Conservation (phyloP, 2,329 filamentous ascomycete species). For the Tympanopsis confertula region DNA sequence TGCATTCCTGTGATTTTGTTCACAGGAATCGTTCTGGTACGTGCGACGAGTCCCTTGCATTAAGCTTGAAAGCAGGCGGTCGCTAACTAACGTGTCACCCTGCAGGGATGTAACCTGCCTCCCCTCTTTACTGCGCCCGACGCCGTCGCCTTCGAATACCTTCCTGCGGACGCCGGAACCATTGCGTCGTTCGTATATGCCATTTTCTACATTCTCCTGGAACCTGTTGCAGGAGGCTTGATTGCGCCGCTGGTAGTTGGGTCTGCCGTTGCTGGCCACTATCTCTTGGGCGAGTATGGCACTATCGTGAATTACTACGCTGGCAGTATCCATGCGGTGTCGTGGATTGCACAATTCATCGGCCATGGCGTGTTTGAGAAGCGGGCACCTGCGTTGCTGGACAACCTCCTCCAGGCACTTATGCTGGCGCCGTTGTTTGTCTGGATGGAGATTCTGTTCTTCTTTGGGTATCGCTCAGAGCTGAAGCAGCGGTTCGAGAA, state of each 20-base stretch:
- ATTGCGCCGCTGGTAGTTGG: slow-evolving; percentile 43
- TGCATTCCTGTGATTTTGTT: slow-evolving; percentile 51
- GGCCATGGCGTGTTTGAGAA: slow-evolving; percentile 53
- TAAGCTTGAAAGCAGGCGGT: neutral
- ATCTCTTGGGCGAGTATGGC: slow-evolving; percentile 46
- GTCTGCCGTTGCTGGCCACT: slow-evolving; percentile 42
- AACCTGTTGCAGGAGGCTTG: slow-evolving; percentile 49
- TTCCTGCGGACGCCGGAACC: slow-evolving; percentile 48
- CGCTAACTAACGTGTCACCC: no score
- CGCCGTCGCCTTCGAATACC: slow-evolving; percentile 37
- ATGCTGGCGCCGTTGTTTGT: slow-evolving; percentile 57
- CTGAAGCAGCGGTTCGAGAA: slow-evolving; percentile 45
- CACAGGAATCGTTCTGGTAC: slow-evolving; percentile 46
- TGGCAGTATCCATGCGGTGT: slow-evolving; percentile 36
- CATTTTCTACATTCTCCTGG: slow-evolving; percentile 49
- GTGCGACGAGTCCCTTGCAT: slow-evolving; percentile 8
- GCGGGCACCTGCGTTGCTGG: slow-evolving; percentile 48
- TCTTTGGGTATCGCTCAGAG: slow-evolving; percentile 50
- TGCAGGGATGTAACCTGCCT: slow-evolving; percentile 41
- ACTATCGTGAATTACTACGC: slow-evolving; percentile 47
- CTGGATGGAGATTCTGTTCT: slow-evolving; percentile 57
- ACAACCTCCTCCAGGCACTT: slow-evolving; percentile 53
- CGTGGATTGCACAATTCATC: slow-evolving; percentile 52
- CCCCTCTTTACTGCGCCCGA: slow-evolving; percentile 39
- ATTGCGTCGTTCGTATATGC: slow-evolving; percentile 41